These are phyloP conservation scores for Pyrenopolyporus hunteri DNA, from an alignment of 495 filamentous ascomycete species.

Conservation along the genomic window DNA sequence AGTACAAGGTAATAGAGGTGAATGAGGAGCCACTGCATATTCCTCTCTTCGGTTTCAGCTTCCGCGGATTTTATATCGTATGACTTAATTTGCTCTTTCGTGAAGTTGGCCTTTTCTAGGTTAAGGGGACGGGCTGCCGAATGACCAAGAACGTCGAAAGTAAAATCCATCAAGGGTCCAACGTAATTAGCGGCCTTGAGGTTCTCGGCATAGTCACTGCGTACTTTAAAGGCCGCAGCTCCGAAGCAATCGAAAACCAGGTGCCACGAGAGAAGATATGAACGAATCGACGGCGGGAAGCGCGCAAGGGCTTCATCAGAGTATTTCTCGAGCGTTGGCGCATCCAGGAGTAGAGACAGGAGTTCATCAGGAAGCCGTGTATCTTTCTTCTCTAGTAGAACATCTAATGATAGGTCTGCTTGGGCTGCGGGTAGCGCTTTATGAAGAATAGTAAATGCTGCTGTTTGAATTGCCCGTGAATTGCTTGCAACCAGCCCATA, in stretches of 20 bases:
- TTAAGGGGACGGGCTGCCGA: slow-evolving; percentile 69
- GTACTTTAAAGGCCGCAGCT: slow-evolving; percentile 78
- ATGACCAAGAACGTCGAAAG: slow-evolving; percentile 81
- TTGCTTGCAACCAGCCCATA: slow-evolving; percentile 78
- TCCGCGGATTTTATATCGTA: slow-evolving; percentile 65
- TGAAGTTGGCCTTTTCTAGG: slow-evolving; percentile 51
- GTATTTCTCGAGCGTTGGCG: slow-evolving; percentile 53
- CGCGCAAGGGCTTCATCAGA: slow-evolving; percentile 51
- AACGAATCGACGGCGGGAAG: slow-evolving; percentile 64
- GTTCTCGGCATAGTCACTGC: slow-evolving; percentile 74
- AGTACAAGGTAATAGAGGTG: slow-evolving; percentile 86
- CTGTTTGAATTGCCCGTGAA: slow-evolving; percentile 74
- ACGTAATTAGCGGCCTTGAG: slow-evolving; percentile 77
- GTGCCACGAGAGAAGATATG: slow-evolving; percentile 91
- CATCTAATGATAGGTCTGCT: slow-evolving; percentile 83
- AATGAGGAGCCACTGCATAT: slow-evolving; percentile 80
- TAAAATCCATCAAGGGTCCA: slow-evolving; percentile 72
- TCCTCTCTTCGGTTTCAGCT: slow-evolving; percentile 64
- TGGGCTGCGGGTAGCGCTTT: slow-evolving; percentile 74
- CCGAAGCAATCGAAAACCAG: slow-evolving; percentile 87
- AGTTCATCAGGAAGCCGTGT: slow-evolving; percentile 71
- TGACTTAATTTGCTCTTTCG: slow-evolving; percentile 66
- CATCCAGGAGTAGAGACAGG: slow-evolving; percentile 66
- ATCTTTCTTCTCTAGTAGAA: slow-evolving; percentile 75
- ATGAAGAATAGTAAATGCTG: slow-evolving; percentile 82